Percentiles rank a stretch among this genome's conserved stretches.
Conservation (phyloP, 306 rosid genomes). For the Carpinus fangiana region DNA sequence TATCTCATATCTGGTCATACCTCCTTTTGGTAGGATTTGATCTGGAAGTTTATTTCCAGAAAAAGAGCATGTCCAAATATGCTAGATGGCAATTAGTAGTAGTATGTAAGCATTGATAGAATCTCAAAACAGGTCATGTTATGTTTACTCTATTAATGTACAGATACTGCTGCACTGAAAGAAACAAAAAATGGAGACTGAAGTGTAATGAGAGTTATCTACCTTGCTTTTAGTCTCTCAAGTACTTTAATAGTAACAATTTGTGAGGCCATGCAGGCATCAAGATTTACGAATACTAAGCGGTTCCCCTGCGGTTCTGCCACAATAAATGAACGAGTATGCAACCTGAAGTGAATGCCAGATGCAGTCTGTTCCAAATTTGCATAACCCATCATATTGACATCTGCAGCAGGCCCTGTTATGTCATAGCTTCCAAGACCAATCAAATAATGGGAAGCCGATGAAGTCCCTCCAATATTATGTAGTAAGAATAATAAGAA, state of each 20-base stretch:
- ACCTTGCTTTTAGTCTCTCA: slow-evolving; percentile 83
- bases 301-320: slow-evolving; percentile 69
- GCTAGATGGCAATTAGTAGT: background rate
- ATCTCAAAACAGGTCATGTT: background rate
- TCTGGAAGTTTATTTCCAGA: background rate
- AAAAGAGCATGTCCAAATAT: background rate
- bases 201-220: slow-evolving; percentile 12
- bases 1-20: background rate
- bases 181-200: background rate
- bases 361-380: slow-evolving; percentile 62
- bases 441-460: slow-evolving; percentile 61
- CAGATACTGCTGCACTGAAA: background rate
- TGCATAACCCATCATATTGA: slow-evolving; percentile 93
- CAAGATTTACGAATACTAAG: slow-evolving; percentile 83
- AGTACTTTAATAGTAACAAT: slow-evolving; percentile 71
- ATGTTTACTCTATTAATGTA: background rate
- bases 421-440: slow-evolving; percentile 91
- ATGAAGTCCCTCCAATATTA: background rate
- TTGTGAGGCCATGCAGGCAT: slow-evolving; percentile 94
- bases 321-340: slow-evolving; percentile 77
- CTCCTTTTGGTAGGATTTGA: background rate
- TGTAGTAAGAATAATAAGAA: slow-evolving; percentile 19
- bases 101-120: background rate
- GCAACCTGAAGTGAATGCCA: slow-evolving; percentile 78
- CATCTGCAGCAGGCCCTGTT: slow-evolving; percentile 97